Conservation (phyloP, 257 asterid genomes). For the Solanum okadae region DNA sequence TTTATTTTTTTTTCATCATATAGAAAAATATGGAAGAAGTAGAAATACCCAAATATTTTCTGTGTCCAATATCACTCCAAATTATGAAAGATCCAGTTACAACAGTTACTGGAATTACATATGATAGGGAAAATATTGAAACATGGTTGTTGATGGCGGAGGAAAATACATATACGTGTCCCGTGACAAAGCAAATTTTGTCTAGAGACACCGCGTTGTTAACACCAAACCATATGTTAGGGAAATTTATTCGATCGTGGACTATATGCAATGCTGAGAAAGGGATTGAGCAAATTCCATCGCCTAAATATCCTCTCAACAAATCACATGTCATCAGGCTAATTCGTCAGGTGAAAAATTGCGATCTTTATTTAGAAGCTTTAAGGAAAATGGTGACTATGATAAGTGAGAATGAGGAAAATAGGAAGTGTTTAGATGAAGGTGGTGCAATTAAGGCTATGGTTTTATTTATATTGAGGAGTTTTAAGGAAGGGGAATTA, state of each 20-base stretch:
- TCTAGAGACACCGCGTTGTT: constrained; percentile 32
- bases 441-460: constrained; percentile 43
- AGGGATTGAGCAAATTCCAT: constrained; percentile 70
- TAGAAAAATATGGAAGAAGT: constrained; percentile 35
- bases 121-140: constrained; percentile 77
- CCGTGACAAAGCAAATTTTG: constrained; percentile 60
- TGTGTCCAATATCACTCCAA: constrained; percentile 89
- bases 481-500: constrained; percentile 18
- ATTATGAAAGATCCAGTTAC: constrained; percentile 91
- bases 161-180: constrained; percentile 31
- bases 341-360: constrained; percentile 27
- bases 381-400: constrained; percentile 42
- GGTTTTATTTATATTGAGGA: constrained; percentile 24
- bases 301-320: constrained; percentile 50
- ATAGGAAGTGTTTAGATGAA: constrained; percentile 49
- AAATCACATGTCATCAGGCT: constrained; percentile 39
- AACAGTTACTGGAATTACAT: constrained; percentile 77
- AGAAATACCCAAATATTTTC: constrained; percentile 68
- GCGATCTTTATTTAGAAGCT: constrained; percentile 1
- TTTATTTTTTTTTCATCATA: neutral
- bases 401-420: constrained; percentile 34
- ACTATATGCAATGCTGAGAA: constrained; percentile 46
- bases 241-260: constrained; percentile 79
- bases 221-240: constrained; percentile 88
- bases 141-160: constrained; percentile 43